Percentiles rank a stretch among this genome's conserved stretches.
Evolutionary conservation across 345 rosid species (phyloP).

Genomic region (Nephelium lappaceum): DNA sequence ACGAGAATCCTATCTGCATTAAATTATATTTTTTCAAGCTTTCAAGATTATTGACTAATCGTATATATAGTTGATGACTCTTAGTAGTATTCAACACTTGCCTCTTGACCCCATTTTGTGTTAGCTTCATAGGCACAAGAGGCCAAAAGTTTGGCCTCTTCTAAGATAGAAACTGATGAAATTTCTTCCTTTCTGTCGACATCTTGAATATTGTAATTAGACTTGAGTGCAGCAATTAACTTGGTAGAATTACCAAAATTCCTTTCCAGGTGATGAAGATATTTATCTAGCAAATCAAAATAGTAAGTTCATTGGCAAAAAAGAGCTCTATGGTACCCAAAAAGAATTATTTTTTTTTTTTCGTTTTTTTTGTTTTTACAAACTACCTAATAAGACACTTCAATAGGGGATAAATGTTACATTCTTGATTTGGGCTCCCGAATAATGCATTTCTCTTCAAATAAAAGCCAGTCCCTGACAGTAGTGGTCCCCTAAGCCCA

Average conservation of each 20-base stretch:
- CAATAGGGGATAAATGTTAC: neutral
- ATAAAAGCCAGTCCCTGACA: conserved; percentile 18
- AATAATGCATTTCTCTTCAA: conserved; percentile 12
- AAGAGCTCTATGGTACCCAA: neutral
- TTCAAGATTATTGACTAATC: neutral
- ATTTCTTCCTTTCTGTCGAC: neutral
- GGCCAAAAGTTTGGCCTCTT: conserved; percentile 12
- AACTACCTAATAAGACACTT: too few species aligned
- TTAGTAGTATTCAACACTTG: neutral
- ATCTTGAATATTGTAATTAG: conserved; percentile 2
- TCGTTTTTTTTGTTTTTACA: too few species aligned
- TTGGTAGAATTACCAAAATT: conserved; percentile 3
- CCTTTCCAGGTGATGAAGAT: neutral
- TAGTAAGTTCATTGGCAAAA: neutral
- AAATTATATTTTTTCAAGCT: neutral
- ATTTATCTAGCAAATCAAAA: neutral
- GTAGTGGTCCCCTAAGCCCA: conserved; percentile 14
- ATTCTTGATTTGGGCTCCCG: conserved; percentile 3
- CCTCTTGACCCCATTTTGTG: conserved; percentile 19
- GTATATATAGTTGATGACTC: neutral
- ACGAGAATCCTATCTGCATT: conserved; percentile 32
- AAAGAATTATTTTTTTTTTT: neutral
- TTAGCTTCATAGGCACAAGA: conserved; percentile 7
- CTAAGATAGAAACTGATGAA: neutral
- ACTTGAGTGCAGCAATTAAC: neutral